These are phyloP conservation scores for Annulohypoxylon truncatum DNA, from an alignment of 2,329 filamentous ascomycete species.

Conservation along the genomic window DNA sequence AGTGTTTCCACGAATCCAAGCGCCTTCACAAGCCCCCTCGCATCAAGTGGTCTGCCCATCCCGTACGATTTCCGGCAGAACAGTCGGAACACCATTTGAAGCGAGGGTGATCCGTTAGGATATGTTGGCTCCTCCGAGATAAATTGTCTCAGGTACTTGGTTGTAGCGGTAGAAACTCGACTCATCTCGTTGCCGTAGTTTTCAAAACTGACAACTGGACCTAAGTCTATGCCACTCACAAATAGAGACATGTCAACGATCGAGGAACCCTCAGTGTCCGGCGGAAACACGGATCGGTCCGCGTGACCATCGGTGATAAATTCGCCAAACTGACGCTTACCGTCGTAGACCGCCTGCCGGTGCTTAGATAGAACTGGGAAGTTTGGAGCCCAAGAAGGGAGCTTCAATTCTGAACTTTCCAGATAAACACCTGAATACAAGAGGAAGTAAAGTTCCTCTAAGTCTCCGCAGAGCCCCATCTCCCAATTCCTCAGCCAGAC, in stretches of 20 bases:
- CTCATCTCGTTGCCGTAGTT: slow-evolving; percentile 5
- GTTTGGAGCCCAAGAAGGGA: slow-evolving; percentile 5
- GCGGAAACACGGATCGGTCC: not conserved
- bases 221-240: not conserved
- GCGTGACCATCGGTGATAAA: not conserved
- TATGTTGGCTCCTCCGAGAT: not conserved
- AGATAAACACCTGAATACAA: slow-evolving; percentile 8
- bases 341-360: not conserved
- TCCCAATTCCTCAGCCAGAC: not conserved
- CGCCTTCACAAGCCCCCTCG: not conserved
- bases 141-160: not conserved
- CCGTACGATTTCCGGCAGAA: slow-evolving; percentile 3
- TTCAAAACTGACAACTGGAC: not conserved
- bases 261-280: not conserved
- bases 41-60: not conserved
- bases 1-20: slow-evolving; percentile 6
- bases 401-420: not conserved
- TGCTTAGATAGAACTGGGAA: not conserved
- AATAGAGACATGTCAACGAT: slow-evolving; percentile 1
- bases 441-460: slow-evolving; percentile 4
- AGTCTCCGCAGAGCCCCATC: not conserved
- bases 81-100: not conserved
- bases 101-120: not conserved
- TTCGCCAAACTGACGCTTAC: not conserved
- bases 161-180: not conserved